Evolutionary conservation across 2,329 filamentous ascomycete genomes (phyloP).

Genomic region (Stylonectria norvegica): DNA sequence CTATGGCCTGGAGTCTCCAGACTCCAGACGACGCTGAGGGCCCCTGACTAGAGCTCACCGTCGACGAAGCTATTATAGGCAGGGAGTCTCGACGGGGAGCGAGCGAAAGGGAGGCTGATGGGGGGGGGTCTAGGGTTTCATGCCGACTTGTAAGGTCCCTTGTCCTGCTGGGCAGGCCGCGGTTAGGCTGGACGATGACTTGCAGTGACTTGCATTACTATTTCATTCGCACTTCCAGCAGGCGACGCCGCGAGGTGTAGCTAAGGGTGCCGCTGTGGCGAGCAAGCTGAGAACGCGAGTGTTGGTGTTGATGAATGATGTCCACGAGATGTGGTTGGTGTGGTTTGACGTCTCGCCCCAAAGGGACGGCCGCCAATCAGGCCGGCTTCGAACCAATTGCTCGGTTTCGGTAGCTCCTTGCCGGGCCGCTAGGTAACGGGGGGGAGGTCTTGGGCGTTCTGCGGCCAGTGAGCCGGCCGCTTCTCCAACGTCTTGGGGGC

Average conservation of each 20-base stretch:
- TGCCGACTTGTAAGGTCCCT: constrained; percentile 18
- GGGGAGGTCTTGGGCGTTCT: constrained; percentile 14
- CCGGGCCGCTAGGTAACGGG: constrained; percentile 17
- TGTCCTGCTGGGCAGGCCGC: too few relatives aligned
- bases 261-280: constrained; percentile 26
- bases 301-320: constrained; percentile 12
- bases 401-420: constrained; percentile 11
- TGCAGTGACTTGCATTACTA: neutral
- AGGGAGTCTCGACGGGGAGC: constrained; percentile 1
- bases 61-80: constrained; percentile 11
- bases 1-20: constrained; percentile 15
- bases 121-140: constrained; percentile 10
- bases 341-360: constrained; percentile 16
- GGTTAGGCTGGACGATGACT: too few relatives aligned
- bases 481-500: constrained; percentile 15
- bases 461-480: constrained; percentile 14
- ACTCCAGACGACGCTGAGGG: constrained; percentile 18
- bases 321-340: constrained; percentile 14
- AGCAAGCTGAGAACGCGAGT: constrained; percentile 17
- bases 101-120: constrained; percentile 6
- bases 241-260: constrained; percentile 12
- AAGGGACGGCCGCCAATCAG: constrained; percentile 27
- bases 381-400: constrained; percentile 21
- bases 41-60: constrained; percentile 23
- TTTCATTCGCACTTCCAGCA: neutral